Evolutionary conservation across 106 monocot genomes (phyloP), one percentile per base, ranked within the genome.

Genomic region (Apostasia shenzhenica): DNA sequence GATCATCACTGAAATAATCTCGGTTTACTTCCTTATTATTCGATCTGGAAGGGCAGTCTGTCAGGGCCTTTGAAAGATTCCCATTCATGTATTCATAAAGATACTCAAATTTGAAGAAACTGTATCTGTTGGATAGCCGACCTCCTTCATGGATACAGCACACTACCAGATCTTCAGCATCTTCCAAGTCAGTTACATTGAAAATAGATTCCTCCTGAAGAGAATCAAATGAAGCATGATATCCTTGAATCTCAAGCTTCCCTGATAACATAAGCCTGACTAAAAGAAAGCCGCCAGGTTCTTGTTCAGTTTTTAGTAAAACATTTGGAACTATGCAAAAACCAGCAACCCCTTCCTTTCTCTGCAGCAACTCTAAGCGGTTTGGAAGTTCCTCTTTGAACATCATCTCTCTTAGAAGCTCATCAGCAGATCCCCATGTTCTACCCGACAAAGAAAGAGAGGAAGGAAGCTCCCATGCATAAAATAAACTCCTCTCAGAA

Each of bases 391-490:
- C 62, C 43, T 76, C 72, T 57, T 53, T 72, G 0, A 11, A 66
- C 13, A 76, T 69, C 51, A 76, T 55, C 37, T 92, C 73, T 39
- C 54, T 82, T 11, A 86, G 4, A 61, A 88, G 12, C 13, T 48
- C 45, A 41, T 76, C 73, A 53, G 40, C 64, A 56, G 72, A 61
- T n/a, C 51, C 59, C 67, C 41, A 73, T 53, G 46, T 45, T 52
- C 49, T 45, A 63, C 72, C 84, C 1, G 84, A 78, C 77, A 92
- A 66, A 67, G 69, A 65, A 72, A 97, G 60, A 55, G 48, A 54
- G 8, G 80, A 92, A 55, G 97, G 97, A 58, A 92, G 80, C 63
- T 86, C 92, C 97, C 92, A 87, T 39, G 89, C 86, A 74, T 77
- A 76, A 48, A 86, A 47, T 4, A 65, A 67, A 75, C 66, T 55